phyloP scores from a whole-genome alignment of 805 yeast genomes.

The Scheffersomyces spartinae region DNA sequence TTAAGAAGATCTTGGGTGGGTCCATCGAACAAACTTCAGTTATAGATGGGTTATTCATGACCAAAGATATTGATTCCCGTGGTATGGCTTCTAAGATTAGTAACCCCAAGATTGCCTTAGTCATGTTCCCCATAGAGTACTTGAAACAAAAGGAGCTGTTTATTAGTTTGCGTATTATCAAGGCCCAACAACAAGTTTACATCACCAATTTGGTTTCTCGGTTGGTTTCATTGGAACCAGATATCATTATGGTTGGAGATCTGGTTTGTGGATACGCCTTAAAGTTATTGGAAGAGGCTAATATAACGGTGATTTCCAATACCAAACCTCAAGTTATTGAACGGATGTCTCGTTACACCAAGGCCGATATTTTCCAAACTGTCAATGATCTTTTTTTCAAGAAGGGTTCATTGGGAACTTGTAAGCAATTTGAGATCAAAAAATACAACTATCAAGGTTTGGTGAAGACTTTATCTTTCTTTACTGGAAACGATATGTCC shows the following conservation, averaged over 20 bases:
- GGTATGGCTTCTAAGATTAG: conserved; percentile 56
- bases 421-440: conserved; percentile 61
- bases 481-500: conserved; percentile 63
- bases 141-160: conserved; percentile 66
- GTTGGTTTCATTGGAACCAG: conserved; percentile 66
- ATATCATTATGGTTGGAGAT: conserved; percentile 65
- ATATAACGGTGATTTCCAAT: conserved; percentile 71
- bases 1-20: conserved; percentile 79
- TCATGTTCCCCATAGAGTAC: conserved; percentile 86
- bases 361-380: conserved; percentile 76
- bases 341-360: conserved; percentile 65
- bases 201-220: conserved; percentile 72
- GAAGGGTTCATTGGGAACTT: conserved; percentile 51
- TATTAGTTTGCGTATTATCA: conserved; percentile 70
- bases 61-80: conserved; percentile 72
- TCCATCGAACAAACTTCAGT: conserved; percentile 43
- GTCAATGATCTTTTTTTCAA: conserved; percentile 73
- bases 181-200: conserved; percentile 82
- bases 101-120: conserved; percentile 66
- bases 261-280: conserved; percentile 77
- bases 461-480: conserved; percentile 63
- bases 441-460: conserved; percentile 45
- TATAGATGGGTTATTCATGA: conserved; percentile 73
- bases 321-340: conserved; percentile 75
- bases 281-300: conserved; percentile 56